Evolutionary conservation across 108 stramenopile genomes (phyloP), one percentile per base, ranked within the genome.

Genomic region (Conticribra guillardii): DNA sequence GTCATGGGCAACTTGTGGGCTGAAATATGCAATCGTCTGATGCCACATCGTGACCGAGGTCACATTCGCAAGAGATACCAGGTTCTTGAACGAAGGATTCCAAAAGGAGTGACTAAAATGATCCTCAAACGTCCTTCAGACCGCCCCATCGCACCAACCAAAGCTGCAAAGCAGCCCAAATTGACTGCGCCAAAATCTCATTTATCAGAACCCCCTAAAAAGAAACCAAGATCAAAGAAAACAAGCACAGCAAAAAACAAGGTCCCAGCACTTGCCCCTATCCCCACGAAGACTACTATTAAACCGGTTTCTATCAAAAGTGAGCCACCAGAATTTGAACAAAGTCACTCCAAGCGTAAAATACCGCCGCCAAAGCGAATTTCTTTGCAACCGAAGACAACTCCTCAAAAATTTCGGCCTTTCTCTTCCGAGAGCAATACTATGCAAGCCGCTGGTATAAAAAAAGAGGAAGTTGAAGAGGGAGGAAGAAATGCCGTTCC

Each of bases 1-100:
- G 53, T 92, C 30, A 81, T 89, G 78, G 93, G 93, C 0, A 75
- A 85, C 60, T 85, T 89, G 83, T 95, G 90, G 90, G 90, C 90
- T 0, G 93, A 92, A 50, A 78, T 95, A 22, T 75, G 81, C 18
- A 85, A 85, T 47, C 58, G 85, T 50, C 63, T 90, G 18, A 87
- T 92, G 34, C 89, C 89, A n/a, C 90, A 95, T 75, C 80, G 93
- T 28, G 91, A 92, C 76, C 65, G 93, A 29, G 91, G 91, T 17
- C 90, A 91, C 44, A 72, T 95, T 26, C 82, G 93, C 11, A 95
- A 95, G 72, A 82, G 93, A 17, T 92, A 89, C 75, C 91, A 92
- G 65, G 91, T 95, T 0, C 73, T 95, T 32, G 89, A 90, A 58
- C 74, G 93, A 47, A 82, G 93, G 18, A 82, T 92, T 34, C 77